Percentiles rank a stretch among this genome's conserved stretches.
phyloP scores from a whole-genome alignment of 1,284 basidiomycete species.

The Trichosporon asahii region DNA sequence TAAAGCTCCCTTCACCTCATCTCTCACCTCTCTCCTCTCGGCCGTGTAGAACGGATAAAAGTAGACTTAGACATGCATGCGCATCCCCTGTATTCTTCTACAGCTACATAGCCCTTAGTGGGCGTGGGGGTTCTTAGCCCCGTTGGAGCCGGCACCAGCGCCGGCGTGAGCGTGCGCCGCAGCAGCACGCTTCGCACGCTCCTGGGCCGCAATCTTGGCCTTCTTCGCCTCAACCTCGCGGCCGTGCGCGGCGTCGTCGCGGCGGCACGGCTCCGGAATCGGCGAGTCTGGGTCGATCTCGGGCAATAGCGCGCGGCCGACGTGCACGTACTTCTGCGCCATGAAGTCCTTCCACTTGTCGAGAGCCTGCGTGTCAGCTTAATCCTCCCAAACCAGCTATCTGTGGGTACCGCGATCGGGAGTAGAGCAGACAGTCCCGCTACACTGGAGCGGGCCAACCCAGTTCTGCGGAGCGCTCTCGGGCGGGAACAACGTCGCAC shows the following conservation, averaged over 20 bases:
- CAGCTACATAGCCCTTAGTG: background rate
- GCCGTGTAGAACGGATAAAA: background rate
- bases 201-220: slow-evolving; percentile 1
- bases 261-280: slow-evolving; percentile 68
- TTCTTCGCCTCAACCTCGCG: slow-evolving; percentile 6
- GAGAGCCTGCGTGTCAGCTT: slow-evolving; percentile 59
- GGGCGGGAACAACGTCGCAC: too few species aligned
- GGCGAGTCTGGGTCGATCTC: slow-evolving; percentile 74
- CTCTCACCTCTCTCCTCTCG: background rate
- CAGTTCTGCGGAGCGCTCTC: too few species aligned
- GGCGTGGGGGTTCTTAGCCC: background rate
- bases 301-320: slow-evolving; percentile 59
- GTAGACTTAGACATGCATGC: slow-evolving; percentile 15
- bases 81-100: slow-evolving; percentile 9
- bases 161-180: background rate
- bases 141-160: background rate
- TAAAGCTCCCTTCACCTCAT: slow-evolving; percentile 13
- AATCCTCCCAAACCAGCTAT: too few species aligned
- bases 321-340: slow-evolving; percentile 66
- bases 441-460: too few species aligned
- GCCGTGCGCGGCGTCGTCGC: slow-evolving; percentile 3
- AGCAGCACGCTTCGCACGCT: background rate
- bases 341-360: slow-evolving; percentile 88
- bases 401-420: too few species aligned
- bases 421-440: too few species aligned